Evolutionary conservation across 2,329 filamentous ascomycete species (phyloP), one percentile per base, ranked within the genome.

Genomic region (Talaromyces sp.): DNA sequence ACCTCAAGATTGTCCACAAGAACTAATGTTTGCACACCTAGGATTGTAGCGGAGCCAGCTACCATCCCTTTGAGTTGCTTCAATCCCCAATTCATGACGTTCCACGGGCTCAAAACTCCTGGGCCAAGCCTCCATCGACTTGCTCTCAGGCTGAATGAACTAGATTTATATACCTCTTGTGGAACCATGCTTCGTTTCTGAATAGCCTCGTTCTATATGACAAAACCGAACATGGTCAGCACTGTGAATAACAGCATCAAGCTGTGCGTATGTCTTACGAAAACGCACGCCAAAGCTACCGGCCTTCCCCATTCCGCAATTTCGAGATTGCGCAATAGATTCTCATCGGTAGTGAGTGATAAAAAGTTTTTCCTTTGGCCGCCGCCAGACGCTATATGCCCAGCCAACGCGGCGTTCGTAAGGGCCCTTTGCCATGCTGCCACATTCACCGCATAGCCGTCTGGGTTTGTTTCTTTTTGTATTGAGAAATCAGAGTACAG

Each of bases 401-500:
- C 91, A 19, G 82, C 83, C 63, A 85, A 81, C 0, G 87, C 82
- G 1, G 91, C 89, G 56, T 84, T 80, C n/a, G 85, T 82, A 49
- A 96, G 81, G 2, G 87, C 91, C 43, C 84, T 83, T 61, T 88
- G 86, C 92, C 92, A 96, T 57, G 91, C 90, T 7, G 83, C 78
- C 49, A 91, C 80, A 72, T 96, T 96, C 50, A 91, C 90, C 21
- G 81, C 78, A 78, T 91, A 96, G 68, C 91, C 91, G 73, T 96
- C 91, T 1, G 91, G 90, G 70, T 96, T 96, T 24, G 89, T 85
- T 43, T 83, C 85, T 68, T 83, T 83, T 66, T 93, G 91, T 5
- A 85, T 77, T 41, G 86, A 81, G 71, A 96, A 96, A 73, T 96
- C 92, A 54, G 91, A 93, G 77, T 96, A 96, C 52, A 96, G 86